These are phyloP conservation scores for Solanum chacoense DNA, from an alignment of 305 asterid species.

Conservation along the genomic window DNA sequence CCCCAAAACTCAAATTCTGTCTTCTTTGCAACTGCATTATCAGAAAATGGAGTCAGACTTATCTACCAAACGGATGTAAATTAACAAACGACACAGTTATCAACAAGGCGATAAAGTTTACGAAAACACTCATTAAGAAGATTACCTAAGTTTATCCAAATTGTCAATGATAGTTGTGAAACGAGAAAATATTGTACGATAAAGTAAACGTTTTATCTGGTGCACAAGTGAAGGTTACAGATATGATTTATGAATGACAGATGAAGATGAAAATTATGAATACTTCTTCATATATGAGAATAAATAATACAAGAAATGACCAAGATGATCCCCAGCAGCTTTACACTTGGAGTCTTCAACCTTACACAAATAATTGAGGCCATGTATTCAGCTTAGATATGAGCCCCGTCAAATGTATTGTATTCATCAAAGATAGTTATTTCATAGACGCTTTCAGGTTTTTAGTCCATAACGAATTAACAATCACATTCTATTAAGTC, in stretches of 20 bases:
- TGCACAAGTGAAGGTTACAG: no score
- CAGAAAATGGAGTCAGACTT: conserved; percentile 1
- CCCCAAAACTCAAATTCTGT: conserved; percentile 98
- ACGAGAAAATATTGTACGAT: no score
- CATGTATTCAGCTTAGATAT: neutral
- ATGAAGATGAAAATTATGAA: no score
- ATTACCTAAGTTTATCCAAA: neutral
- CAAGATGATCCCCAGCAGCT: conserved; percentile 74
- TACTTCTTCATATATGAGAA: no score
- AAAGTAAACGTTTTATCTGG: no score
- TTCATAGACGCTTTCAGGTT: neutral
- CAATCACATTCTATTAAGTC: neutral
- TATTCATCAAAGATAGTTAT: neutral
- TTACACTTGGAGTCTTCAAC: conserved; percentile 92
- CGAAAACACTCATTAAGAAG: neutral
- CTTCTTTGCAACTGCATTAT: conserved; percentile 78
- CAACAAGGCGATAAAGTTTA: neutral
- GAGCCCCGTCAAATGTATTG: neutral
- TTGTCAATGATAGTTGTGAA: neutral
- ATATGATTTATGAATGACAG: no score
- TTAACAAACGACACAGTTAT: neutral
- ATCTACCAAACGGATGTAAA: neutral
- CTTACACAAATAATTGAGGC: conserved; percentile 27
- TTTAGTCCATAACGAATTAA: neutral
- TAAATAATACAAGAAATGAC: conserved; percentile 22